Base-by-base conservation (phyloP, 768 basidiomycete genomes). In the Mycena belliarum region DNA sequence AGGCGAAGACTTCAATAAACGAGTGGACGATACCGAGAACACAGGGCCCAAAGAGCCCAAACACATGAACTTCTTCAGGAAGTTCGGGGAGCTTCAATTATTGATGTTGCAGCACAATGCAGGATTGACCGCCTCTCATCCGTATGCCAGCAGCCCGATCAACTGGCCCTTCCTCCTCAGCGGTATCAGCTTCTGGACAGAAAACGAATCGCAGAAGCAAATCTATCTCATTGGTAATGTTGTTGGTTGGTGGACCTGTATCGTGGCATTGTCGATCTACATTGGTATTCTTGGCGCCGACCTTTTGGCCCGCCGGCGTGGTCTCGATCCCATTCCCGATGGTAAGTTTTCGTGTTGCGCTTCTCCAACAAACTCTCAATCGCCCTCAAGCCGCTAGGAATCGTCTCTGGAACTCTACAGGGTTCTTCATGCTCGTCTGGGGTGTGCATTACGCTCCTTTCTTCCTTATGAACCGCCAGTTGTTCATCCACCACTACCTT, bases 171-270 rank as follows among this genome's bases (percentile, higher is more conserved):
- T 98, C 86, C 82, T 95, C 37, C 74, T 98, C 26, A 93, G 80
- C 61, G 97, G 97, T 47, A 98, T 99, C 76, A 95, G 93, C 69
- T 98, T 98, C 82, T 99, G 97, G 97, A 99, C 97, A 6, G 81
- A 91, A 65, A 87, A 81, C 54, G 88, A 88, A 7, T 78, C 79
- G 12, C 87, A 92, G 69, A 88, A 91, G 72, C 97, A 99, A 72
- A 95, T 99, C 50, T 99, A 99, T 74, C 80, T 98, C 57, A 91
- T 95, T 65, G 97, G 97, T 24, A 99, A 99, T 72, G 72, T 97
- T 47, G 72, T 93, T 63, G 91, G 93, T 14, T 98, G 95, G 95
- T 98, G 95, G 93, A 82, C 89, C 2, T 94, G 93, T 72, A 87
- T 91, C 37, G 79, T 95, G 29, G 87, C 90, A 1, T 72, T 98